These are phyloP conservation scores for Talaromyces sp. DNA, from an alignment of 2,329 filamentous ascomycete genomes.

Conservation along the genomic window DNA sequence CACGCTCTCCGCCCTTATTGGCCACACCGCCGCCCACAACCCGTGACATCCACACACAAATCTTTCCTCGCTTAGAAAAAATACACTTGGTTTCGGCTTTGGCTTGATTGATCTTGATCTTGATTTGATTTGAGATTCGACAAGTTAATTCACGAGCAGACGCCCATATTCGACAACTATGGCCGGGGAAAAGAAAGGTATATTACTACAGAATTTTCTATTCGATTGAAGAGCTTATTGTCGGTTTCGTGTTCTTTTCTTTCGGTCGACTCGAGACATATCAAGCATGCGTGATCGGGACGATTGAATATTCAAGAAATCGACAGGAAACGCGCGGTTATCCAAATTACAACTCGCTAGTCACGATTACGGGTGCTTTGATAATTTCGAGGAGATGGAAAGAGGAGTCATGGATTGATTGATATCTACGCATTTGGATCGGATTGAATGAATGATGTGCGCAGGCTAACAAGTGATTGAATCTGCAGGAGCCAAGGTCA, in stretches of 20 bases:
- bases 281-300: constrained; percentile 2
- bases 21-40: constrained; percentile 15
- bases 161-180: constrained; percentile 41
- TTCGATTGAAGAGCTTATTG: constrained; percentile 14
- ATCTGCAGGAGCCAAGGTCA: constrained; percentile 20
- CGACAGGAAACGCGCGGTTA: background rate
- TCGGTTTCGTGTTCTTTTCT: constrained; percentile 19
- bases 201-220: background rate
- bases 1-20: constrained; percentile 15
- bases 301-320: background rate
- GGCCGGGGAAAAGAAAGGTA: constrained; percentile 46
- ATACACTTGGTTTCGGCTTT: constrained; percentile 7
- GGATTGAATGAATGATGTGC: background rate
- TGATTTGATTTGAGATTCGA: constrained; percentile 14
- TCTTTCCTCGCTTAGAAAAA: constrained; percentile 16
- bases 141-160: constrained; percentile 20
- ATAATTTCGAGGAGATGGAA: constrained; percentile 8
- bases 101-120: constrained; percentile 3
- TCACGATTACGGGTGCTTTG: constrained; percentile 3
- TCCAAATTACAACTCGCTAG: background rate
- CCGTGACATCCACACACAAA: constrained; percentile 15
- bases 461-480: constrained; percentile 9
- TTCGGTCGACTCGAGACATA: constrained; percentile 6
- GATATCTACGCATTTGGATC: background rate
- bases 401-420: background rate